These are phyloP conservation scores for Entomortierella lignicola DNA, from an alignment of 192 early-diverging fungal genomes.

Conservation along the genomic window DNA sequence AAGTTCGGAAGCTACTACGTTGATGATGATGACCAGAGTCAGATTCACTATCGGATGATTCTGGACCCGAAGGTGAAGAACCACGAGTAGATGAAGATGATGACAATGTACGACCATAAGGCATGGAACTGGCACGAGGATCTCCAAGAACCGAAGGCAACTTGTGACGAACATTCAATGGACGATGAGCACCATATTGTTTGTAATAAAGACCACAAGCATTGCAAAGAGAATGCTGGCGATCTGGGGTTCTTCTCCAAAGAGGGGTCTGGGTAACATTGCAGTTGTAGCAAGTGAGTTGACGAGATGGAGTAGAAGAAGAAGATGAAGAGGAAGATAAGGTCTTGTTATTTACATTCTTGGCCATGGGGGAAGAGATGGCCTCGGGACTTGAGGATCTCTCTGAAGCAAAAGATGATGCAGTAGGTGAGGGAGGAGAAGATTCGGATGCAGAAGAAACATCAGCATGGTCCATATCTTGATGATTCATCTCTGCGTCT, in stretches of 20 bases:
- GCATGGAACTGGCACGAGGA: slow-evolving; percentile 23
- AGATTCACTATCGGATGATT: slow-evolving; percentile 36
- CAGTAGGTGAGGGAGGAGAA: slow-evolving; percentile 23
- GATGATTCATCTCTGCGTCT: background rate
- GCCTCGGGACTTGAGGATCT: slow-evolving; percentile 35
- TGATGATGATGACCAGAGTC: slow-evolving; percentile 10
- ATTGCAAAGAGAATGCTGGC: slow-evolving; percentile 83
- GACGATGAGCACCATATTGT: slow-evolving; percentile 68
- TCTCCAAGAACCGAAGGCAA: slow-evolving; percentile 37
- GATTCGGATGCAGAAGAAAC: slow-evolving; percentile 2
- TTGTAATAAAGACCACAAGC: slow-evolving; percentile 80
- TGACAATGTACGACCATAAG: slow-evolving; percentile 26
- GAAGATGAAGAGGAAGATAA: too few species aligned
- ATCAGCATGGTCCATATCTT: slow-evolving; percentile 16
- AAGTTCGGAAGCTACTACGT: slow-evolving; percentile 9
- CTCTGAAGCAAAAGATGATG: slow-evolving; percentile 33
- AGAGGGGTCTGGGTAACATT: slow-evolving; percentile 80
- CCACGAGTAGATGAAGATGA: slow-evolving; percentile 6
- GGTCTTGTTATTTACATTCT: slow-evolving; percentile 28
- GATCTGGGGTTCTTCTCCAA: slow-evolving; percentile 82
- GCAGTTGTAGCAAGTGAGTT: slow-evolving; percentile 79
- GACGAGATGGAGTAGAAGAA: too few species aligned
- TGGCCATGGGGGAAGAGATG: background rate
- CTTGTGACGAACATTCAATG: slow-evolving; percentile 66
- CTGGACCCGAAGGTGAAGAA: slow-evolving; percentile 21